These are phyloP conservation scores for Vigna radiata DNA, from an alignment of 306 rosid species.

Conservation along the genomic window DNA sequence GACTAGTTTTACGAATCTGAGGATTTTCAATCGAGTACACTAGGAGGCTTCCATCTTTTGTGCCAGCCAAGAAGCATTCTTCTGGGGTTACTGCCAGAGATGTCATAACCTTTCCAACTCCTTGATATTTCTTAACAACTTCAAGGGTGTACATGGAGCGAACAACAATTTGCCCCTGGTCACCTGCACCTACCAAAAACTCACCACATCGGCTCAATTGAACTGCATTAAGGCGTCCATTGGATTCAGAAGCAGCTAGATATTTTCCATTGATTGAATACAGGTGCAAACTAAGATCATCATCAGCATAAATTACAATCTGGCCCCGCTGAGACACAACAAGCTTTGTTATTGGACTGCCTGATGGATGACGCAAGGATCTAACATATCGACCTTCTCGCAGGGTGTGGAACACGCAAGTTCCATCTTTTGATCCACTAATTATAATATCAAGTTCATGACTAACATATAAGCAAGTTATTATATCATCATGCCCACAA, in stretches of 20 bases:
- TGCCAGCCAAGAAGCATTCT: slow-evolving; percentile 97
- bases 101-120: slow-evolving; percentile 81
- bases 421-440: slow-evolving; percentile 98
- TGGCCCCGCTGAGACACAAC: slow-evolving; percentile 84
- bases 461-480: slow-evolving; percentile 86
- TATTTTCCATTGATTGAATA: slow-evolving; percentile 95
- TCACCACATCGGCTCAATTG: slow-evolving; percentile 88
- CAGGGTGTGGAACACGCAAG: slow-evolving; percentile 92
- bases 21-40: slow-evolving; percentile 93
- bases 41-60: slow-evolving; percentile 89
- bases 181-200: slow-evolving; percentile 93
- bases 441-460: slow-evolving; percentile 94
- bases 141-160: slow-evolving; percentile 94
- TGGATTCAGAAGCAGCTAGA: slow-evolving; percentile 91
- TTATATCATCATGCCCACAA: slow-evolving; percentile 93
- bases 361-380: slow-evolving; percentile 84
- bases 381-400: slow-evolving; percentile 93
- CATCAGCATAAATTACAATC: slow-evolving; percentile 89
- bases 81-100: slow-evolving; percentile 86
- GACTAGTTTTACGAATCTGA: slow-evolving; percentile 67
- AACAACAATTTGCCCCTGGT: slow-evolving; percentile 95
- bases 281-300: slow-evolving; percentile 92
- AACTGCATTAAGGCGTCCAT: slow-evolving; percentile 88
- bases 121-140: slow-evolving; percentile 76
- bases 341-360: slow-evolving; percentile 89